A percentile compares a stretch with the other conserved stretches of the same genome.
phyloP scores from a whole-genome alignment of 345 rosid genomes.

The Schrenkiella parvula region DNA sequence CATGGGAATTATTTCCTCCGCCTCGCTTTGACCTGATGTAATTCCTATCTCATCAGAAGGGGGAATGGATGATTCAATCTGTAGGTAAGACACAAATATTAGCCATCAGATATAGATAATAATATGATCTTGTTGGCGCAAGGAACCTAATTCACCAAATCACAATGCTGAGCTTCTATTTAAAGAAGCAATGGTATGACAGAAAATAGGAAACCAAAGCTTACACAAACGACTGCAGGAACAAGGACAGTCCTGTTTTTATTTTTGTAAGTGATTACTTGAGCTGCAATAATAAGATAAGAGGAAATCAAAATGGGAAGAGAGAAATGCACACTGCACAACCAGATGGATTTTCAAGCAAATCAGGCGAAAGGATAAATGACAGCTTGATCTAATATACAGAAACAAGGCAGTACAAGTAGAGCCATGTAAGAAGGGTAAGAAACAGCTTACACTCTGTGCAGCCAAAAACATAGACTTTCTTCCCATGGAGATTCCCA shows the following conservation, averaged over 20 bases:
- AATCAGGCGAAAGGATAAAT: not conserved
- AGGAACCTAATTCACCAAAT: not conserved
- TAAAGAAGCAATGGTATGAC: not conserved
- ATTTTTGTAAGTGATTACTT: conserved; percentile 49
- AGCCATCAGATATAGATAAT: not conserved
- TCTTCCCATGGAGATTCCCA: conserved; percentile 62
- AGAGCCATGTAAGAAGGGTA: not conserved
- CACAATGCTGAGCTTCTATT: not conserved
- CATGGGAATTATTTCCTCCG: conserved; percentile 84
- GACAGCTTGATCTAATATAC: not conserved
- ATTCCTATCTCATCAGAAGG: conserved; percentile 91
- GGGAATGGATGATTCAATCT: conserved; percentile 77
- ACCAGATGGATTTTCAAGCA: not conserved
- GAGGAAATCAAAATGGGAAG: not conserved
- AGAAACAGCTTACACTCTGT: conserved; percentile 69
- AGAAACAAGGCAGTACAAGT: not conserved
- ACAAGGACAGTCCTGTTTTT: conserved; percentile 42
- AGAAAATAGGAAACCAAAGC: conserved; percentile 18
- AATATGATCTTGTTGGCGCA: not conserved
- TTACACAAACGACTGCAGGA: conserved; percentile 82
- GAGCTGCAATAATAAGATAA: conserved; percentile 55
- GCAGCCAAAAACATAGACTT: conserved; percentile 75
- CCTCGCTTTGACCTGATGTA: conserved; percentile 68
- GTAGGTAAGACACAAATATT: conserved; percentile 11
- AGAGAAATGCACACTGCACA: not conserved